These are phyloP conservation scores for Pittosporum tobira DNA, from an alignment of 129 eudicot species.

Conservation along the genomic window DNA sequence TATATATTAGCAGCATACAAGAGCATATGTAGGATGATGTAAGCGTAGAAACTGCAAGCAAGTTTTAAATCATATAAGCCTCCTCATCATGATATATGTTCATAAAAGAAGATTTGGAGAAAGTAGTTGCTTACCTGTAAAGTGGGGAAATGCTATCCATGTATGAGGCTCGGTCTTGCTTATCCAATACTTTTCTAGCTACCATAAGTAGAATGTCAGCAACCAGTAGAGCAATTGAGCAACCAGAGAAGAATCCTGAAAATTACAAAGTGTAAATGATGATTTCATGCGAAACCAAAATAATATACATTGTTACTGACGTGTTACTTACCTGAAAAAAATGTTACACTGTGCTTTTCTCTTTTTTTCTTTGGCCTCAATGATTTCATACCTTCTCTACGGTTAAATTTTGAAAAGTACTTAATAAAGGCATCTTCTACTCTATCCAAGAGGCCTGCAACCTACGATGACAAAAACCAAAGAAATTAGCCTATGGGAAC, in stretches of 20 bases:
- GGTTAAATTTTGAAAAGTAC: slow-evolving; percentile 58
- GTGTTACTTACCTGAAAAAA: slow-evolving; percentile 48
- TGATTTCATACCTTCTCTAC: slow-evolving; percentile 66
- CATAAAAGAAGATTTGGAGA: no score
- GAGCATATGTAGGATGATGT: slow-evolving; percentile 66
- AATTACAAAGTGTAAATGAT: slow-evolving; percentile 9
- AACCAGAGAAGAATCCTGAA: slow-evolving; percentile 78
- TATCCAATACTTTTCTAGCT: slow-evolving; percentile 38
- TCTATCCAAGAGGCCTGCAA: slow-evolving; percentile 45
- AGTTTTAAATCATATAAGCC: background rate
- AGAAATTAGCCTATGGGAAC: slow-evolving; percentile 1
- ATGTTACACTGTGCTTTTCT: slow-evolving; percentile 66
- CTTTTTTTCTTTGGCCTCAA: slow-evolving; percentile 53
- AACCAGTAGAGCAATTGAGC: slow-evolving; percentile 55
- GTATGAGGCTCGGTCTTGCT: slow-evolving; percentile 34
- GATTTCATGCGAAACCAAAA: no score
- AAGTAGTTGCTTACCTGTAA: slow-evolving; percentile 41
- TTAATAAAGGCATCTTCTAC: slow-evolving; percentile 62
- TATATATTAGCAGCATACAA: slow-evolving; percentile 68
- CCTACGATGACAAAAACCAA: slow-evolving; percentile 26
- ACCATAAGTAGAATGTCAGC: slow-evolving; percentile 51
- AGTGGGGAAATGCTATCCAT: slow-evolving; percentile 63
- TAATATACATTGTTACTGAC: no score
- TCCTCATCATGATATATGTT: background rate
- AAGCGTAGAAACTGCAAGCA: slow-evolving; percentile 61